phyloP scores from a whole-genome alignment of 441 rosid genomes.

The Populus trichocarpa region DNA sequence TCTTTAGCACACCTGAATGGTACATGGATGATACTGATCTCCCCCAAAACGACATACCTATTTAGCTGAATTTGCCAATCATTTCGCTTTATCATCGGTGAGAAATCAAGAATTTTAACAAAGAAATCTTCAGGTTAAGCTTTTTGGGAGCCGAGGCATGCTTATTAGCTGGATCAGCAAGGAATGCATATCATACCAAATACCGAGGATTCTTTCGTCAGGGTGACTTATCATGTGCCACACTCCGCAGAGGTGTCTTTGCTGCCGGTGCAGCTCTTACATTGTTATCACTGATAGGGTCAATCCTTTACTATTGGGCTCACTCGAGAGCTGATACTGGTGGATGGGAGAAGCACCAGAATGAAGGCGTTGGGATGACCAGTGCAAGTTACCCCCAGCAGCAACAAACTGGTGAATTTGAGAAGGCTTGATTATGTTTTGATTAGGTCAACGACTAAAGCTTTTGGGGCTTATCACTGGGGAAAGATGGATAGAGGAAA shows the following conservation, averaged over 20 bases:
- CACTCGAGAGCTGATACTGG: slow-evolving; percentile 90
- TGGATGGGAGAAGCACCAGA: slow-evolving; percentile 90
- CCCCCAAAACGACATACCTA: background rate
- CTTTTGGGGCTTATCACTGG: slow-evolving; percentile 1
- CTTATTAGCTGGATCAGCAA: slow-evolving; percentile 84
- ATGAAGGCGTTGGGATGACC: slow-evolving; percentile 64
- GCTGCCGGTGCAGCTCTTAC: slow-evolving; percentile 92
- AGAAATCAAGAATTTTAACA: background rate
- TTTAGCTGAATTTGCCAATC: background rate
- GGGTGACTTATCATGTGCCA: slow-evolving; percentile 57
- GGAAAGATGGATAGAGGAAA: slow-evolving; percentile 10
- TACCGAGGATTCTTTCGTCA: slow-evolving; percentile 45
- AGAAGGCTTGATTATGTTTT: slow-evolving; percentile 30
- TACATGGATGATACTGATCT: background rate
- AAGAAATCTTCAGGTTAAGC: slow-evolving; percentile 53
- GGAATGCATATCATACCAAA: slow-evolving; percentile 85
- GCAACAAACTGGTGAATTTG: slow-evolving; percentile 34
- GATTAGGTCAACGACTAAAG: slow-evolving; percentile 9
- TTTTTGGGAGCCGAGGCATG: slow-evolving; percentile 93
- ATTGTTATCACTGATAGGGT: slow-evolving; percentile 55
- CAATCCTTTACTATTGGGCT: slow-evolving; percentile 72
- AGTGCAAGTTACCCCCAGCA: slow-evolving; percentile 35
- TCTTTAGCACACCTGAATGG: background rate
- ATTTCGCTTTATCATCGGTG: background rate
- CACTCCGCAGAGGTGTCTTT: slow-evolving; percentile 85